Percentiles rank a stretch among this genome's conserved stretches.
These are phyloP conservation scores for Lecanosticta acicola DNA, from an alignment of 2,329 filamentous ascomycete species.

Conservation along the genomic window DNA sequence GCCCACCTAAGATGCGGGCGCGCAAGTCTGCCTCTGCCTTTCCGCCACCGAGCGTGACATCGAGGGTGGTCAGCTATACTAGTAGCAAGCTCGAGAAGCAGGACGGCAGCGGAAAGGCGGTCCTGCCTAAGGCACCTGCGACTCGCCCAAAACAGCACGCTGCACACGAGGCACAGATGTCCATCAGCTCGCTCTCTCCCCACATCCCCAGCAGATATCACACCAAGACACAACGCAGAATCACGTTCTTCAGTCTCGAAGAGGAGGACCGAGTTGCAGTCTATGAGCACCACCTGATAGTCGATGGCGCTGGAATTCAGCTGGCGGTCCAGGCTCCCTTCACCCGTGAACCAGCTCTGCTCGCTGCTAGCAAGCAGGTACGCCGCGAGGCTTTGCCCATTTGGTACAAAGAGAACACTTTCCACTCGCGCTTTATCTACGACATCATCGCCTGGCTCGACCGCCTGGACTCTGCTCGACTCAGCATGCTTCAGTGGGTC, in stretches of 20 bases:
- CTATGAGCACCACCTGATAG: not conserved
- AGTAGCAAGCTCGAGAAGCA: no score
- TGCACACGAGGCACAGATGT: no score
- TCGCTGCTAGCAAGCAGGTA: not conserved
- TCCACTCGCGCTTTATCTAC: not conserved
- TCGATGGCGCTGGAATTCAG: not conserved
- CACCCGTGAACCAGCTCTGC: not conserved
- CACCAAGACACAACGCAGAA: no score
- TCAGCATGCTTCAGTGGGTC: not conserved
- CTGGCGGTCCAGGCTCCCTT: not conserved
- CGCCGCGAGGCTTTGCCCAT: not conserved
- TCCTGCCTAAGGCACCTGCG: no score
- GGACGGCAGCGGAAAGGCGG: no score
- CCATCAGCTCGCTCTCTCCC: no score
- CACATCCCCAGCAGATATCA: no score
- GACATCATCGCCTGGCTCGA: not conserved
- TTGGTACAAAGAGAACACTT: not conserved
- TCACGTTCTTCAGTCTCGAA: not conserved
- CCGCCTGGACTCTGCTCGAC: not conserved
- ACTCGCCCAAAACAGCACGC: no score
- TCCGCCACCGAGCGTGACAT: no score
- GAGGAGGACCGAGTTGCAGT: not conserved
- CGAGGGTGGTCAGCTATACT: no score
- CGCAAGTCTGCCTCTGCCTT: no score
- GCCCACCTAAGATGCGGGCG: no score